Percentiles rank a stretch among this genome's conserved stretches.
These are phyloP conservation scores for Arthrobotrys entomopaga DNA, from an alignment of 2,329 filamentous ascomycete genomes.

Conservation along the genomic window DNA sequence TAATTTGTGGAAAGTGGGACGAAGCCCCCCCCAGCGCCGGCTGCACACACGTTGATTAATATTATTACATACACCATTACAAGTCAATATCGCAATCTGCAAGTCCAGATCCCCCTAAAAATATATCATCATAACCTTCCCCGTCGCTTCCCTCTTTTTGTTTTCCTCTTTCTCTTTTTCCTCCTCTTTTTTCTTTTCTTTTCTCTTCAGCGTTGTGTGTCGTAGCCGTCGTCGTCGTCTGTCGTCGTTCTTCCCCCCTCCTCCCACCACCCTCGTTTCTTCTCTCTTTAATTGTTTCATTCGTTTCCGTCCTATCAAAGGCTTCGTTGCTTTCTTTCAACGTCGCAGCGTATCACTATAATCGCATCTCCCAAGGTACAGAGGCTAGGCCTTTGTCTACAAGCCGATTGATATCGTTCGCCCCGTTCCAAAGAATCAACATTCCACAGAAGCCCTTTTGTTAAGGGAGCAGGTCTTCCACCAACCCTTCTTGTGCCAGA, in stretches of 20 bases:
- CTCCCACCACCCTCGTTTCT: conserved; percentile 42
- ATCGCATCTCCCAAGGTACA: conserved; percentile 36
- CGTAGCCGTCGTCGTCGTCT: conserved; percentile 49
- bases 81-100: conserved; percentile 55
- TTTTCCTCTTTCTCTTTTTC: conserved; percentile 11
- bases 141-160: conserved; percentile 19
- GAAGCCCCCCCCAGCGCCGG: conserved; percentile 55
- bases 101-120: conserved; percentile 55
- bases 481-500: conserved; percentile 30
- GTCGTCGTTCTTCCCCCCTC: conserved; percentile 36
- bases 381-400: conserved; percentile 55
- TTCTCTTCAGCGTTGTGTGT: conserved; percentile 55
- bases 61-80: conserved; percentile 24
- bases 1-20: conserved; percentile 53
- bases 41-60: conserved; percentile 34
- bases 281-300: conserved; percentile 54
- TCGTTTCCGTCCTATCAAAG: conserved; percentile 55
- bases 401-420: conserved; percentile 52
- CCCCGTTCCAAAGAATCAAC: conserved; percentile 52
- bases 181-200: conserved; percentile 21
- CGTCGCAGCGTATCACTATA: conserved; percentile 50
- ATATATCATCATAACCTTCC: conserved; percentile 48
- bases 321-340: conserved; percentile 56
- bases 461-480: conserved; percentile 55
- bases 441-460: conserved; percentile 55